These are phyloP conservation scores for Spirogloea muscicola DNA, from an alignment of 139 green algal species.

Conservation along the genomic window DNA sequence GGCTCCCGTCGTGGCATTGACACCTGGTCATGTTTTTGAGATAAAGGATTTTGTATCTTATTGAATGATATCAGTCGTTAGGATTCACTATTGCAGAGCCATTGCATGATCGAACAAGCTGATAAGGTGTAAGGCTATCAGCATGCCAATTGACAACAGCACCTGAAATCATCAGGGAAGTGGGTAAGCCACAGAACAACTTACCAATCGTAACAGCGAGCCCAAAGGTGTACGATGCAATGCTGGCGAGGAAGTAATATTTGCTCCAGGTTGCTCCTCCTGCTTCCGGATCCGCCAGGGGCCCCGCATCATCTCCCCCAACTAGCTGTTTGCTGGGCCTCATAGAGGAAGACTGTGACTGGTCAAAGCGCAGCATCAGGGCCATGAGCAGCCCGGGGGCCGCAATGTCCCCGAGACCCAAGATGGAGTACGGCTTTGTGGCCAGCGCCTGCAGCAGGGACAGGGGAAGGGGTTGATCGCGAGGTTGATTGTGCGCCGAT, in stretches of 20 bases:
- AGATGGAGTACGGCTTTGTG: slow-evolving; percentile 32
- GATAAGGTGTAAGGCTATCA: no score
- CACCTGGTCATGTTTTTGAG: no score
- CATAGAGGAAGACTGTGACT: background rate
- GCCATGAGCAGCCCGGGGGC: slow-evolving; percentile 78
- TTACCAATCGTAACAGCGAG: slow-evolving; percentile 35
- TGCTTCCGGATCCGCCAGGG: background rate
- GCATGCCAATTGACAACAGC: no score
- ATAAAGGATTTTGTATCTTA: no score
- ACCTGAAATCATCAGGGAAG: no score
- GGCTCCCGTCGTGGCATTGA: background rate
- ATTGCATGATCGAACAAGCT: no score
- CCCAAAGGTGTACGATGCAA: slow-evolving; percentile 18
- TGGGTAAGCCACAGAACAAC: background rate
- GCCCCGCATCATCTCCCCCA: background rate
- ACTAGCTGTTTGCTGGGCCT: background rate
- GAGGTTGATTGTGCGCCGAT: no score
- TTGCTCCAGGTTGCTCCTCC: slow-evolving; percentile 10
- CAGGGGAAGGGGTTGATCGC: no score
- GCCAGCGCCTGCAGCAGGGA: slow-evolving; percentile 3
- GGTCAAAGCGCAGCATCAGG: slow-evolving; percentile 62
- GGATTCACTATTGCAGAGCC: no score
- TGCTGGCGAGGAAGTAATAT: slow-evolving; percentile 17
- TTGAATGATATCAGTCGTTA: no score
- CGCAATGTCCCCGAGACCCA: slow-evolving; percentile 80